Conservation (phyloP, 148 eudicot genomes). For the Selenicereus undatus region DNA sequence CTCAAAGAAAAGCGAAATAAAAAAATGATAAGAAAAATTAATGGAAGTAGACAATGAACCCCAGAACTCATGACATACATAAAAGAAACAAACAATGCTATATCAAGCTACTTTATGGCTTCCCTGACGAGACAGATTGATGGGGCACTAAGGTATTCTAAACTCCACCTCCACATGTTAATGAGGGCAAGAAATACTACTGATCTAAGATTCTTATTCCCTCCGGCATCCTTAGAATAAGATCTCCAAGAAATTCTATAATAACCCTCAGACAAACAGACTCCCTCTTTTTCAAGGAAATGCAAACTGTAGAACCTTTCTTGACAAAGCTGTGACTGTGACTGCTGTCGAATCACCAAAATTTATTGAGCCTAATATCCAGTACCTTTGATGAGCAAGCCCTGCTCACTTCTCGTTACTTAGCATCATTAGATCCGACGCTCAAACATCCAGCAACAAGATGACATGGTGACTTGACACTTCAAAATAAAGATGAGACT, state of each 20-base stretch:
- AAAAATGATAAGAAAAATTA: too few relatives aligned
- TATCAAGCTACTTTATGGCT: background rate
- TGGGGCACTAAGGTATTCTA: background rate
- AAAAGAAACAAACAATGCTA: background rate
- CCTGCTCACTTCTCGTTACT: background rate
- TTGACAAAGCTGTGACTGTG: background rate
- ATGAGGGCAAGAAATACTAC: too few relatives aligned
- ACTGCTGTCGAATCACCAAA: background rate
- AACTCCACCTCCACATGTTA: too few relatives aligned
- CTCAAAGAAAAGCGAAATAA: too few relatives aligned
- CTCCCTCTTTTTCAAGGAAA: background rate
- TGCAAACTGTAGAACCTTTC: background rate
- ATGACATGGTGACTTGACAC: background rate
- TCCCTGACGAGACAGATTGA: background rate
- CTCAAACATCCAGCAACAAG: background rate
- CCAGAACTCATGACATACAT: too few relatives aligned
- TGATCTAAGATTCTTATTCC: background rate
- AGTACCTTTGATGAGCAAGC: background rate
- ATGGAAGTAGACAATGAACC: too few relatives aligned
- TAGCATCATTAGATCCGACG: background rate
- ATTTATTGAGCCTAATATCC: background rate
- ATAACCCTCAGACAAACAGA: background rate
- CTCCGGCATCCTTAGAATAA: background rate
- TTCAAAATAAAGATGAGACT: background rate
- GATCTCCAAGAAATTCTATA: background rate